phyloP scores from a whole-genome alignment of 2,329 filamentous ascomycete species.

The Chalara sp. region DNA sequence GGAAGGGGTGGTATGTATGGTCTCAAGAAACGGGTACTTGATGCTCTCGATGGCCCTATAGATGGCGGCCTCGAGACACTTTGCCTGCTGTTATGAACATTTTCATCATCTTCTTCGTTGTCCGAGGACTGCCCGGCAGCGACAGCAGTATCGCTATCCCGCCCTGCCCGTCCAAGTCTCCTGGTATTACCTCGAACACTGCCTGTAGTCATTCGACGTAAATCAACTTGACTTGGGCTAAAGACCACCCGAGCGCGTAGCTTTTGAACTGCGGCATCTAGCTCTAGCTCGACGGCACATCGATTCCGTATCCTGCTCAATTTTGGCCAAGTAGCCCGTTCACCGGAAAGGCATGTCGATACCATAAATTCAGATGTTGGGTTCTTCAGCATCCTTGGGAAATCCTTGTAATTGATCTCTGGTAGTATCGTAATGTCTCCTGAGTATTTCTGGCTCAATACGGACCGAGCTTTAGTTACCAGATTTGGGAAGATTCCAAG shows the following conservation, averaged over 20 bases:
- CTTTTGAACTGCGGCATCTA: constrained; percentile 68
- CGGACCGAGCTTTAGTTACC: constrained; percentile 69
- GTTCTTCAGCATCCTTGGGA: constrained; percentile 74
- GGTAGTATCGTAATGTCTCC: constrained; percentile 94
- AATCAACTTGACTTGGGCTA: constrained; percentile 26
- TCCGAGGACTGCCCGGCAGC: constrained; percentile 2
- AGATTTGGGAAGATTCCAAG: constrained; percentile 74
- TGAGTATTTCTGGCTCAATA: constrained; percentile 85
- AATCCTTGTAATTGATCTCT: constrained; percentile 65
- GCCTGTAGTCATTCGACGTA: constrained; percentile 22
- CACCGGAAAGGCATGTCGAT: constrained; percentile 67
- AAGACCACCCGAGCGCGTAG: constrained; percentile 54
- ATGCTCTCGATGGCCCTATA: constrained; percentile 16
- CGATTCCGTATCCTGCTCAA: constrained; percentile 79
- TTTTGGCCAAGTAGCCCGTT: constrained; percentile 88
- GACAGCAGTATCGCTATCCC: constrained; percentile 15
- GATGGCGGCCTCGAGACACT: constrained; percentile 15
- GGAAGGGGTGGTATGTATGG: constrained; percentile 7
- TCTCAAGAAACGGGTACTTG: constrained; percentile 10
- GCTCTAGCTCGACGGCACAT: constrained; percentile 78
- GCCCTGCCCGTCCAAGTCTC: constrained; percentile 14
- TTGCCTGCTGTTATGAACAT: constrained; percentile 3
- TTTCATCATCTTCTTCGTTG: constrained; percentile 9
- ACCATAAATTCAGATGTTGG: constrained; percentile 84
- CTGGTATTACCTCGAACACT: constrained; percentile 2